phyloP scores from a whole-genome alignment of 306 rosid species.

The Vigna reflexopilosa region DNA sequence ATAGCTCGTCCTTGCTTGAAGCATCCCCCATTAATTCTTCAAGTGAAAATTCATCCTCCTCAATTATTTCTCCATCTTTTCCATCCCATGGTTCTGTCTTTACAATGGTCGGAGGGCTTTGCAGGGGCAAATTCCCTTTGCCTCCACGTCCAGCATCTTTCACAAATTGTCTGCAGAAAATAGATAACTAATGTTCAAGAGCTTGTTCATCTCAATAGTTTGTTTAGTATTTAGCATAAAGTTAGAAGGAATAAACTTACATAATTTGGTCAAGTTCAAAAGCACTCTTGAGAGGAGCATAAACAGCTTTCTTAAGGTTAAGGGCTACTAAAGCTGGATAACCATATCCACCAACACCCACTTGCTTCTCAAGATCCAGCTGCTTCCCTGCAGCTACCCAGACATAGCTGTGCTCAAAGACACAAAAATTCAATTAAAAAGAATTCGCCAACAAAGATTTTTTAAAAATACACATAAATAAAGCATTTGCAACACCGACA shows the following conservation, averaged over 20 bases:
- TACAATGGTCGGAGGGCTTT: slow-evolving; percentile 62
- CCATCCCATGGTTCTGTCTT: slow-evolving; percentile 96
- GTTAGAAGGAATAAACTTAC: slow-evolving; percentile 57
- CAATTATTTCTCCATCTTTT: slow-evolving; percentile 88
- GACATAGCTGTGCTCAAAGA: slow-evolving; percentile 64
- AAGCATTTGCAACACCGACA: slow-evolving; percentile 14
- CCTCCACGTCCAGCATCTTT: slow-evolving; percentile 95
- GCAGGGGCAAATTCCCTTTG: slow-evolving; percentile 85
- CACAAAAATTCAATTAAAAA: not conserved
- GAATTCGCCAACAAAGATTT: not conserved
- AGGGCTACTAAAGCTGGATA: slow-evolving; percentile 97
- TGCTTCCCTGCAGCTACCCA: slow-evolving; percentile 97
- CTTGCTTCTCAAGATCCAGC: slow-evolving; percentile 84
- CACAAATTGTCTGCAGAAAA: slow-evolving; percentile 75
- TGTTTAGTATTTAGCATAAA: slow-evolving; percentile 19
- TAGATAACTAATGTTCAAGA: slow-evolving; percentile 17
- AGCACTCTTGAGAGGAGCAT: slow-evolving; percentile 97
- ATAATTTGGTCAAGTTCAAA: slow-evolving; percentile 81
- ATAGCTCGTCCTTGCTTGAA: slow-evolving; percentile 70
- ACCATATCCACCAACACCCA: slow-evolving; percentile 98
- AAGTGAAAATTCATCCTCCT: slow-evolving; percentile 96
- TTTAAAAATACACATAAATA: not conserved
- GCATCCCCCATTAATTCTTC: slow-evolving; percentile 93
- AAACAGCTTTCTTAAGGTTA: slow-evolving; percentile 83
- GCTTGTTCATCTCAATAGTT: slow-evolving; percentile 23